phyloP scores from a whole-genome alignment of 345 rosid genomes.

The Moringa oleifera region DNA sequence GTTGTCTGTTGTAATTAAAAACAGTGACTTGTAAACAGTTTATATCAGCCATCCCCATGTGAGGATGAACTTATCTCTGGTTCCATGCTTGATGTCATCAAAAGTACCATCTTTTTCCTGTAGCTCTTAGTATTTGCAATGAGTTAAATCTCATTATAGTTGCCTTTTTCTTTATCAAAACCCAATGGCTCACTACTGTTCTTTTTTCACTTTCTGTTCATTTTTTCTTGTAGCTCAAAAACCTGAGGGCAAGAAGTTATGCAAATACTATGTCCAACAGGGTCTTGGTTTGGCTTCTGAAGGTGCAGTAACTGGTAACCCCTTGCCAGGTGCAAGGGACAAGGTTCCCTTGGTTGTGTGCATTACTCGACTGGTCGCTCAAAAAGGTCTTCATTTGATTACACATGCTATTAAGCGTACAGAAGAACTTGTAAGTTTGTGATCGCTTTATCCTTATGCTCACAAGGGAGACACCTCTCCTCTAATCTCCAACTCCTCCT shows the following conservation, averaged over 20 bases:
- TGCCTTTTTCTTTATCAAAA: too few species aligned
- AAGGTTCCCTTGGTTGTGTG: conserved; percentile 45
- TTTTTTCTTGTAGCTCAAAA: conserved; percentile 30
- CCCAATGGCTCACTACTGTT: too few species aligned
- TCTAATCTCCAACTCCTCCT: too few species aligned
- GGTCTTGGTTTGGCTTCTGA: conserved; percentile 44
- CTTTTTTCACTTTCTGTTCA: not conserved
- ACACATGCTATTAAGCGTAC: conserved; percentile 40
- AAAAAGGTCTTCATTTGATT: conserved; percentile 62
- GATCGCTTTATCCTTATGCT: not conserved
- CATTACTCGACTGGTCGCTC: conserved; percentile 51
- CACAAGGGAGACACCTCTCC: too few species aligned
- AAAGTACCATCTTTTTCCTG: too few species aligned
- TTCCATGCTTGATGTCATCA: too few species aligned
- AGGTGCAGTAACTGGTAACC: conserved; percentile 11
- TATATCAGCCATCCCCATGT: too few species aligned
- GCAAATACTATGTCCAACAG: conserved; percentile 43
- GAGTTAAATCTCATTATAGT: too few species aligned
- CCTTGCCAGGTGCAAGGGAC: conserved; percentile 15
- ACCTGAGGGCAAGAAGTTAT: conserved; percentile 36
- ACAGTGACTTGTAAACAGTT: too few species aligned
- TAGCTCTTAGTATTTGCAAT: too few species aligned
- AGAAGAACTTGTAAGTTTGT: conserved; percentile 40
- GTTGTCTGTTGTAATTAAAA: too few species aligned
- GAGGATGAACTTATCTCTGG: too few species aligned